Evolutionary conservation across 495 filamentous ascomycete genomes (phyloP).

Genomic region (Astrocystis sublimbata): DNA sequence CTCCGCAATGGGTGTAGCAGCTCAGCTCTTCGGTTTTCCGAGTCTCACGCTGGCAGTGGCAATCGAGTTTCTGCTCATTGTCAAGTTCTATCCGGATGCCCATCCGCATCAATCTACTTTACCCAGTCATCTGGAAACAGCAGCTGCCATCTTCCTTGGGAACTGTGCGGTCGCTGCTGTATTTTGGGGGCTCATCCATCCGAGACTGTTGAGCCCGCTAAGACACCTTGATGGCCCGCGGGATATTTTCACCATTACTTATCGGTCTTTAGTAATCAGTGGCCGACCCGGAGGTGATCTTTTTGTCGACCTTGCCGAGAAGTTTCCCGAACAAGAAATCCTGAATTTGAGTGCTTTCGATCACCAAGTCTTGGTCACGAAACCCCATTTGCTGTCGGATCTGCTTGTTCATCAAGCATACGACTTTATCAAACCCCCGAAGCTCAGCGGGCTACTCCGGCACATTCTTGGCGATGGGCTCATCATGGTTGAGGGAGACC

Average conservation of each 20-base stretch:
- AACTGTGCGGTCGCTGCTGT: slow-evolving; percentile 31
- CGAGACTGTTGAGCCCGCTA: slow-evolving; percentile 57
- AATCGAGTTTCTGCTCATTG: slow-evolving; percentile 20
- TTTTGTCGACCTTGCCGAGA: slow-evolving; percentile 45
- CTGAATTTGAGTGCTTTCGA: slow-evolving; percentile 79
- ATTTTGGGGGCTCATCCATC: slow-evolving; percentile 54
- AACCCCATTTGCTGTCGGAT: slow-evolving; percentile 59
- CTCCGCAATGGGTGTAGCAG: slow-evolving; percentile 15
- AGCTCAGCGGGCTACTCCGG: slow-evolving; percentile 53
- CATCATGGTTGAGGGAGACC: slow-evolving; percentile 72
- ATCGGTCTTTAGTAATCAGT: slow-evolving; percentile 11
- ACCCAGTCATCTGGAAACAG: not conserved
- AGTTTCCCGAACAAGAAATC: slow-evolving; percentile 51
- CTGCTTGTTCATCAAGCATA: slow-evolving; percentile 63
- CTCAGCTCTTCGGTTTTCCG: slow-evolving; percentile 22
- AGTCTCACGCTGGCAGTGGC: slow-evolving; percentile 18
- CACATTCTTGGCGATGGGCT: slow-evolving; percentile 67
- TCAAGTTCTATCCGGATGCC: slow-evolving; percentile 14
- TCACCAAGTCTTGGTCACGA: slow-evolving; percentile 56
- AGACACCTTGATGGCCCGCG: slow-evolving; percentile 52
- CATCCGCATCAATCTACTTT: slow-evolving; percentile 1
- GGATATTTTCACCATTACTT: slow-evolving; percentile 13
- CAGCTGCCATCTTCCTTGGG: slow-evolving; percentile 13
- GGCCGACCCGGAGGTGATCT: slow-evolving; percentile 43
- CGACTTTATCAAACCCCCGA: slow-evolving; percentile 66